Conservation (phyloP, 2,329 filamentous ascomycete genomes). For the Verticillium dahliae region DNA sequence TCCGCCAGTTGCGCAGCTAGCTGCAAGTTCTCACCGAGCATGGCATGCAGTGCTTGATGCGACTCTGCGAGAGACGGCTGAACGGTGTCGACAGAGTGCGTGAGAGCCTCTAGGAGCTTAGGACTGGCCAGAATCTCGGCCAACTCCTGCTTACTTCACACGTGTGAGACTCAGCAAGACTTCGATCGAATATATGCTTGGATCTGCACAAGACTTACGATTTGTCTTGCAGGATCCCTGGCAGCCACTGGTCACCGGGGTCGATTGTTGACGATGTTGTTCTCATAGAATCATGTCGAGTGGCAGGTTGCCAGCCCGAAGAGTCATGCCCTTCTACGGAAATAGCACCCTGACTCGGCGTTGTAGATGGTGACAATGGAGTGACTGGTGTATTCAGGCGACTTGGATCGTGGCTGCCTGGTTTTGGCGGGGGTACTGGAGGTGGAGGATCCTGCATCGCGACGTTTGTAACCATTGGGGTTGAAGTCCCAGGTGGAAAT, state of each 20-base stretch:
- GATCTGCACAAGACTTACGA: constrained; percentile 43
- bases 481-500: background rate
- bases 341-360: constrained; percentile 27
- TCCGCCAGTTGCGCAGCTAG: constrained; percentile 58
- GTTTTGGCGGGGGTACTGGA: constrained; percentile 67
- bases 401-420: constrained; percentile 61
- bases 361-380: constrained; percentile 29
- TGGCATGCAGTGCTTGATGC: constrained; percentile 54
- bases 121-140: constrained; percentile 60
- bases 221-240: constrained; percentile 70
- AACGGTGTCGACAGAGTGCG: constrained; percentile 56
- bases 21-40: constrained; percentile 65
- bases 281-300: background rate
- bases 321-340: background rate
- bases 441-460: constrained; percentile 30
- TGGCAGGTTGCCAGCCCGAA: background rate
- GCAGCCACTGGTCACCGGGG: constrained; percentile 71
- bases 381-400: constrained; percentile 57
- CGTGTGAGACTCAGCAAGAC: background rate
- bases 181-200: background rate
- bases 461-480: background rate
- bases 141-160: constrained; percentile 68
- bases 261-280: constrained; percentile 37
- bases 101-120: constrained; percentile 65
- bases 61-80: constrained; percentile 68